Conservation (phyloP, 2,329 filamentous ascomycete genomes). For the Helicocarpus griseus region DNA sequence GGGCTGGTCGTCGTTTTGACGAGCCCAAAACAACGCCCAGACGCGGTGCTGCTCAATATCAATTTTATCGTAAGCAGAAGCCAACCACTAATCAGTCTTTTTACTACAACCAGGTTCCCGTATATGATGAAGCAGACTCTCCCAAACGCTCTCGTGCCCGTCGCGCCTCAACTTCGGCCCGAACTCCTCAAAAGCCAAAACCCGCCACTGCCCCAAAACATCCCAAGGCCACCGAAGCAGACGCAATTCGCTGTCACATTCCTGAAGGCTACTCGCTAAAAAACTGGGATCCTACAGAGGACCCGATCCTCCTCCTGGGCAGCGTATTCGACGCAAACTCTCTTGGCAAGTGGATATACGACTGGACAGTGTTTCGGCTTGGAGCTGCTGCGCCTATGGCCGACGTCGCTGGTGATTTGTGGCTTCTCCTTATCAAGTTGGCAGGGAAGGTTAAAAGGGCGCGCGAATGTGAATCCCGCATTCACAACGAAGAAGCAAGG, state of each 20-base stretch:
- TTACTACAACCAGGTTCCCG: constrained; percentile 45
- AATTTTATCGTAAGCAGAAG: constrained; percentile 32
- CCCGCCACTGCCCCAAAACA: constrained; percentile 26
- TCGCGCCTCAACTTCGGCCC: constrained; percentile 45
- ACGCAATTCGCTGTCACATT: constrained; percentile 57
- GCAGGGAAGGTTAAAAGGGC: constrained; percentile 89
- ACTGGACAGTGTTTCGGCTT: constrained; percentile 93
- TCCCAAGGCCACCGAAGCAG: constrained; percentile 54
- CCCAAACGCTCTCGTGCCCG: constrained; percentile 41
- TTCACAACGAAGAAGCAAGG: constrained; percentile 62
- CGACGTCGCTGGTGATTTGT: constrained; percentile 87
- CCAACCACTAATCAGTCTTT: constrained; percentile 42
- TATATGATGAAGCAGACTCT: constrained; percentile 45
- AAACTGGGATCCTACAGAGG: constrained; percentile 94
- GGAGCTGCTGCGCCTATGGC: constrained; percentile 73
- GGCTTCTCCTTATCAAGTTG: constrained; percentile 88
- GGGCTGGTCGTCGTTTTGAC: constrained; percentile 3
- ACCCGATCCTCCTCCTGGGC: constrained; percentile 86
- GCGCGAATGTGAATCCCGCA: constrained; percentile 63
- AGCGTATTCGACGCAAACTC: constrained; percentile 97
- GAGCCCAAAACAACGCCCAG: constrained; percentile 5
- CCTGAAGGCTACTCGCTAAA: constrained; percentile 88
- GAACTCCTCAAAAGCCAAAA: constrained; percentile 34
- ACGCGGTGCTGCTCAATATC: not conserved
- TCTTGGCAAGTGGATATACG: constrained; percentile 97